Evolutionary conservation across 2,329 filamentous ascomycete species (phyloP).

Genomic region (Aspergillus sp.): DNA sequence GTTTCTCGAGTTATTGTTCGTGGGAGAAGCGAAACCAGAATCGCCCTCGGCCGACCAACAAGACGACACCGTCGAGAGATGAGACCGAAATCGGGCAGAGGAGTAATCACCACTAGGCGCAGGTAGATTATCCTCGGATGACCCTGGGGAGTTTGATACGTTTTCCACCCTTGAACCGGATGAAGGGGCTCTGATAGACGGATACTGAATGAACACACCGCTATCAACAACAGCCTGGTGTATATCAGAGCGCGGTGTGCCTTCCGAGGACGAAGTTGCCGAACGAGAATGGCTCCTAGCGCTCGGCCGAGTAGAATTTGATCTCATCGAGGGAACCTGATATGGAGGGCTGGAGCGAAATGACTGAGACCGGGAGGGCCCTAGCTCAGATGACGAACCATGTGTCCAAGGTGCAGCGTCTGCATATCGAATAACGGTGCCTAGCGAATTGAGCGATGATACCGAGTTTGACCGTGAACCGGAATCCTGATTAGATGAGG

Average conservation of each 20-base stretch:
- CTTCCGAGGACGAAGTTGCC: slow-evolving; percentile 33
- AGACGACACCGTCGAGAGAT: slow-evolving; percentile 47
- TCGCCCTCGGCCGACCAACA: slow-evolving; percentile 39
- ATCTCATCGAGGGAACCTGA: slow-evolving; percentile 34
- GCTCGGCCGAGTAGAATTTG: slow-evolving; percentile 31
- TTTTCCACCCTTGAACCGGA: slow-evolving; percentile 42
- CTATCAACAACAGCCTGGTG: slow-evolving; percentile 35
- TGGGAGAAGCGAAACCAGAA: slow-evolving; percentile 24
- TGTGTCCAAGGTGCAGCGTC: slow-evolving; percentile 35
- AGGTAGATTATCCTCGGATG: slow-evolving; percentile 18
- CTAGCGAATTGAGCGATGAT: slow-evolving; percentile 41
- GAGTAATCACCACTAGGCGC: slow-evolving; percentile 35
- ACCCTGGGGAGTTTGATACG: slow-evolving; percentile 27
- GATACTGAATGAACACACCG: slow-evolving; percentile 39
- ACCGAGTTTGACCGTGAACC: slow-evolving; percentile 39
- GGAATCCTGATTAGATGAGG: slow-evolving; percentile 33
- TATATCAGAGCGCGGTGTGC: slow-evolving; percentile 37
- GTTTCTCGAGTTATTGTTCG: slow-evolving; percentile 20
- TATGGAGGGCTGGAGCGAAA: slow-evolving; percentile 42
- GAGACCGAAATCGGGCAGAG: slow-evolving; percentile 41
- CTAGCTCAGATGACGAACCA: slow-evolving; percentile 33
- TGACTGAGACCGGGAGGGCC: slow-evolving; percentile 35
- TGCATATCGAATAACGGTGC: slow-evolving; percentile 41
- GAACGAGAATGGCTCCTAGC: slow-evolving; percentile 32
- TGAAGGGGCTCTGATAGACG: slow-evolving; percentile 36